Evolutionary conservation across 164 flowering plant species (phyloP).

Genomic region (Piper betle): DNA sequence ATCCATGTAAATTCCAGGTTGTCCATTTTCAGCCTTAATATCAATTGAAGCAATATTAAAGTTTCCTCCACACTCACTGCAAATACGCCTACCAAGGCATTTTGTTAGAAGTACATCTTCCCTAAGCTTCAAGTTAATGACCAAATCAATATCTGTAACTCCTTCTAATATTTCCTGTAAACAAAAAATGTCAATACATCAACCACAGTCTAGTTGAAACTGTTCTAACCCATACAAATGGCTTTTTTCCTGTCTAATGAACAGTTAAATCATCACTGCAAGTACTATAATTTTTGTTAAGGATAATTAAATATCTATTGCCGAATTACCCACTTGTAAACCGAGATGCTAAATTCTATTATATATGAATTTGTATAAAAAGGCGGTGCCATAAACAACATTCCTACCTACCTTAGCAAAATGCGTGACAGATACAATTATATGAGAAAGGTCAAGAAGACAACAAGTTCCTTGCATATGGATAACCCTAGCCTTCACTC

Average conservation of each 20-base stretch:
- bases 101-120: conserved; percentile 78
- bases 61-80: conserved; percentile 76
- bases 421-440: too few species aligned
- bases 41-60: conserved; percentile 70
- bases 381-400: too few species aligned
- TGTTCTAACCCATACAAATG: too few species aligned
- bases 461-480: background rate
- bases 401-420: too few species aligned
- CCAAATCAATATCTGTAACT: conserved; percentile 77
- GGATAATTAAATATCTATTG: too few species aligned
- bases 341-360: too few species aligned
- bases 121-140: conserved; percentile 67
- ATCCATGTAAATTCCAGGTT: conserved; percentile 66
- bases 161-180: conserved; percentile 84
- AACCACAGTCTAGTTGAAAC: background rate
- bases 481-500: conserved; percentile 1
- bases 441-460: too few species aligned
- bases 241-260: too few species aligned
- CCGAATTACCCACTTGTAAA: too few species aligned
- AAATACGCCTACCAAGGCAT: conserved; percentile 91
- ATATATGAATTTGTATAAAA: too few species aligned
- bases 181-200: background rate
- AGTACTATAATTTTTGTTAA: too few species aligned
- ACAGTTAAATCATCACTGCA: too few species aligned
- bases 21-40: conserved; percentile 66